Conservation (phyloP, 345 rosid species). For the Mercurialis annua region DNA sequence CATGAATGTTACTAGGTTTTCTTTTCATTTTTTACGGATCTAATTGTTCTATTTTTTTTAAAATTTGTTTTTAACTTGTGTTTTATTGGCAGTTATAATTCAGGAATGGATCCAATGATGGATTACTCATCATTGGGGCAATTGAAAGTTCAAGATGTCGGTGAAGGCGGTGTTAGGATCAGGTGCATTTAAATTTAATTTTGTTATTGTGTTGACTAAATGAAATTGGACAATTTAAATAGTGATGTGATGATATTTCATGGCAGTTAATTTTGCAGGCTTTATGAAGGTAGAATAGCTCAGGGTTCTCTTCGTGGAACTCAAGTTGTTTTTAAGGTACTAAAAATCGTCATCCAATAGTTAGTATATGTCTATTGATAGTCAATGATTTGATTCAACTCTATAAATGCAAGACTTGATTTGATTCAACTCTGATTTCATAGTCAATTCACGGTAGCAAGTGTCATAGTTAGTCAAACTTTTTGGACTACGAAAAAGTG, state of each 20-base stretch:
- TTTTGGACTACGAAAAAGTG: background rate
- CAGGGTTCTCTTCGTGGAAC: conserved; percentile 71
- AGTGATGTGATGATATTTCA: conserved; percentile 29
- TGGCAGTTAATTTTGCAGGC: conserved; percentile 74
- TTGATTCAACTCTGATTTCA: background rate
- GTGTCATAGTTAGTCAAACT: background rate
- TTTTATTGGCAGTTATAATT: conserved; percentile 42
- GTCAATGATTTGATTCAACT: too few relatives aligned
- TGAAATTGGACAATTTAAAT: background rate
- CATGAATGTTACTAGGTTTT: conserved; percentile 84
- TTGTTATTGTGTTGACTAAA: too few relatives aligned
- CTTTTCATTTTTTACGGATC: background rate
- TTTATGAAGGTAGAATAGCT: conserved; percentile 86
- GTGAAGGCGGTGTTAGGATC: conserved; percentile 84
- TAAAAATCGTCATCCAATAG: too few relatives aligned
- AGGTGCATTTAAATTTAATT: conserved; percentile 38
- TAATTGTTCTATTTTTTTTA: background rate
- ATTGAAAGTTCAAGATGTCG: conserved; percentile 71
- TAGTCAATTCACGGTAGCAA: background rate
- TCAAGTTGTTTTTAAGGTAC: conserved; percentile 70
- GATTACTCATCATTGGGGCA: conserved; percentile 37
- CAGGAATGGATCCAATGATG: conserved; percentile 48
- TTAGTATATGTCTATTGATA: too few relatives aligned
- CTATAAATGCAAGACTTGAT: background rate
- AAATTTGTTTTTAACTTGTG: background rate